These are phyloP conservation scores for Biscogniauxia mediterranea DNA, from an alignment of 2,329 filamentous ascomycete genomes.

Conservation along the genomic window DNA sequence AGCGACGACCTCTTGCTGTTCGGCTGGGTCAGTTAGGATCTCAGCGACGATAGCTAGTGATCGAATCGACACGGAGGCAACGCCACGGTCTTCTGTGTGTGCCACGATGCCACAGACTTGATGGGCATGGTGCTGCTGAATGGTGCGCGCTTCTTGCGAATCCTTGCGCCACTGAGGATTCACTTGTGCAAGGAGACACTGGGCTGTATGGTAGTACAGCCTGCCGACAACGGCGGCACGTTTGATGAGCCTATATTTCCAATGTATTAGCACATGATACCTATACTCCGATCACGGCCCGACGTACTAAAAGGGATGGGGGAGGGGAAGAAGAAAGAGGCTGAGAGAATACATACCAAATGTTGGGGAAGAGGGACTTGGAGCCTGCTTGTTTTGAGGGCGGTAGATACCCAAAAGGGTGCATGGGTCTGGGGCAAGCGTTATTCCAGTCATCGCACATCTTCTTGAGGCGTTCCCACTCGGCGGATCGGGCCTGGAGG, in stretches of 20 bases:
- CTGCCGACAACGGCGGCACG: constrained; percentile 77
- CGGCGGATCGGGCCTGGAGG: constrained; percentile 62
- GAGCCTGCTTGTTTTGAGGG: constrained; percentile 54
- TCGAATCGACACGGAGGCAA: constrained; percentile 75
- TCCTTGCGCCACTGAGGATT: constrained; percentile 67
- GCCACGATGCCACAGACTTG: constrained; percentile 88
- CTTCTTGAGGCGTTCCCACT: constrained; percentile 79
- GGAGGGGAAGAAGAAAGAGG: too few relatives aligned
- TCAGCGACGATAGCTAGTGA: constrained; percentile 76
- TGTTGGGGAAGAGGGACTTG: constrained; percentile 78
- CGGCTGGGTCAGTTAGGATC: constrained; percentile 63
- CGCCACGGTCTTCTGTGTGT: constrained; percentile 76
- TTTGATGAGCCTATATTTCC: constrained; percentile 67
- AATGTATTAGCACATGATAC: constrained; percentile 7
- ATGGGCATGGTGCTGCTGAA: constrained; percentile 73
- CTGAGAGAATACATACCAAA: constrained; percentile 64
- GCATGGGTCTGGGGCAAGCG: constrained; percentile 80
- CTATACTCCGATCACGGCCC: constrained; percentile 7
- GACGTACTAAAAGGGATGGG: not conserved
- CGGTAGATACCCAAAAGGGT: constrained; percentile 75
- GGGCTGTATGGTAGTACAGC: constrained; percentile 85
- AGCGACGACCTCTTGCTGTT: constrained; percentile 77
- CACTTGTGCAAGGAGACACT: constrained; percentile 75
- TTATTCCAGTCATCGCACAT: constrained; percentile 82
- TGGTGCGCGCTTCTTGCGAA: constrained; percentile 64